Evolutionary conservation across 345 rosid genomes (phyloP).

Genomic region (Eucalyptus albens): DNA sequence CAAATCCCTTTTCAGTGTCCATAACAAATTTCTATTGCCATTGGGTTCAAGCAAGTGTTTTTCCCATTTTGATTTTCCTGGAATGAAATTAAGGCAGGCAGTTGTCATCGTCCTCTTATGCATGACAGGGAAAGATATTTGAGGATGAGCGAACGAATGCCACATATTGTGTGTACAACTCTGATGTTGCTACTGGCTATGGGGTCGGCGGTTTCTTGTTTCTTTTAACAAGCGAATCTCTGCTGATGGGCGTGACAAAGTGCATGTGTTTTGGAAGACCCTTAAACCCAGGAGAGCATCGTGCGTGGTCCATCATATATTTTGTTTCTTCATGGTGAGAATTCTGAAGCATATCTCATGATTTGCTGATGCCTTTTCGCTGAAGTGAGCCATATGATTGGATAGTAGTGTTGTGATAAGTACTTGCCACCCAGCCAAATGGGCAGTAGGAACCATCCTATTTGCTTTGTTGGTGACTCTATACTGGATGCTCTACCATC

Average conservation of each 20-base stretch:
- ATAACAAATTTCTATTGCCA: neutral
- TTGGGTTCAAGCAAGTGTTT: neutral
- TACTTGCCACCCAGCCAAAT: neutral
- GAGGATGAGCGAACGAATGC: conserved; percentile 30
- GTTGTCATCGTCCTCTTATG: neutral
- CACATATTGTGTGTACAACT: conserved; percentile 69
- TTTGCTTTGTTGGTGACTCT: neutral
- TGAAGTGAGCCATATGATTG: neutral
- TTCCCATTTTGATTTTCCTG: neutral
- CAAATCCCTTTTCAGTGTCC: neutral
- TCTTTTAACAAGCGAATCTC: conserved; percentile 80
- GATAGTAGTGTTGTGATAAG: neutral
- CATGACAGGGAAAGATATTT: conserved; percentile 41
- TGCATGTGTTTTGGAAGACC: conserved; percentile 98
- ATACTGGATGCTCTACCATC: neutral
- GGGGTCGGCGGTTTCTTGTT: conserved; percentile 92
- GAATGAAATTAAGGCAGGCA: neutral
- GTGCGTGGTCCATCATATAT: conserved; percentile 94
- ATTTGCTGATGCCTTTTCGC: neutral
- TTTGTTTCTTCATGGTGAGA: conserved; percentile 80
- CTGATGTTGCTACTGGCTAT: conserved; percentile 93
- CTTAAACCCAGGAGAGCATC: conserved; percentile 62
- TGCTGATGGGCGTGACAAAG: conserved; percentile 83
- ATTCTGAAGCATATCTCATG: neutral
- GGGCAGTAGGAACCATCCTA: neutral